These are phyloP conservation scores for Monoraphidium neglectum DNA, from an alignment of 139 green algal genomes.

Conservation along the genomic window DNA sequence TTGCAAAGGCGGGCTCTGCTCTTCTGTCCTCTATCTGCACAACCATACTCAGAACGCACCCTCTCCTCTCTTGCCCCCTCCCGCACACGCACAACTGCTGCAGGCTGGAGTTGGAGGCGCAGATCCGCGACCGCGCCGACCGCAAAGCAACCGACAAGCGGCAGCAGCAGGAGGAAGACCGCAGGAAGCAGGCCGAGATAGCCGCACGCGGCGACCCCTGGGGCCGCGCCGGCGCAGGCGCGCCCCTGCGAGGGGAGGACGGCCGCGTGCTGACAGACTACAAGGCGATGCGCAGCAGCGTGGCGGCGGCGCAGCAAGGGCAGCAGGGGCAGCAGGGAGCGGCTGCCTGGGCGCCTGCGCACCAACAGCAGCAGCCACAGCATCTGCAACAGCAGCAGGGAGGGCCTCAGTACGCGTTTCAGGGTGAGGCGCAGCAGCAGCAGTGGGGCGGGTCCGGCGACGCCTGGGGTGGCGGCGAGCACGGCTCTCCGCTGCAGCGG, in stretches of 20 bases:
- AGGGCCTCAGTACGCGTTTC: neutral
- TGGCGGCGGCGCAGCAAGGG: neutral
- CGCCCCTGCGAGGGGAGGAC: slow-evolving; percentile 6
- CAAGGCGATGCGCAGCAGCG: neutral
- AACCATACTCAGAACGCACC: no score
- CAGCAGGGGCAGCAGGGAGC: slow-evolving; percentile 7
- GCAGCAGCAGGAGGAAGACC: slow-evolving; percentile 5
- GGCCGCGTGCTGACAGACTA: no score
- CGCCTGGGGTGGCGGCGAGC: no score
- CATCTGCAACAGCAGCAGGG: neutral
- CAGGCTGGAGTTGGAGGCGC: slow-evolving; percentile 26
- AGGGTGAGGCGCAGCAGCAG: neutral
- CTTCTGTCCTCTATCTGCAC: no score
- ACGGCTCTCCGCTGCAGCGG: no score
- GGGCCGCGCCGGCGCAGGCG: slow-evolving; percentile 9
- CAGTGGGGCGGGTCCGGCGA: no score
- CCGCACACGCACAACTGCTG: no score
- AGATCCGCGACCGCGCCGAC: slow-evolving; percentile 22
- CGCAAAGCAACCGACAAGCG: slow-evolving; percentile 18
- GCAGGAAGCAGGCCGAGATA: slow-evolving; percentile 17
- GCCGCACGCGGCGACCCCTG: slow-evolving; percentile 3
- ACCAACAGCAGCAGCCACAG: slow-evolving; percentile 1
- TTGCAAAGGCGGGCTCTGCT: no score
- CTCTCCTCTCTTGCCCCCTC: no score
- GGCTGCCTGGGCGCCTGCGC: neutral